Conservation (phyloP, 768 basidiomycete genomes). For the Mycena sanguinolenta region DNA sequence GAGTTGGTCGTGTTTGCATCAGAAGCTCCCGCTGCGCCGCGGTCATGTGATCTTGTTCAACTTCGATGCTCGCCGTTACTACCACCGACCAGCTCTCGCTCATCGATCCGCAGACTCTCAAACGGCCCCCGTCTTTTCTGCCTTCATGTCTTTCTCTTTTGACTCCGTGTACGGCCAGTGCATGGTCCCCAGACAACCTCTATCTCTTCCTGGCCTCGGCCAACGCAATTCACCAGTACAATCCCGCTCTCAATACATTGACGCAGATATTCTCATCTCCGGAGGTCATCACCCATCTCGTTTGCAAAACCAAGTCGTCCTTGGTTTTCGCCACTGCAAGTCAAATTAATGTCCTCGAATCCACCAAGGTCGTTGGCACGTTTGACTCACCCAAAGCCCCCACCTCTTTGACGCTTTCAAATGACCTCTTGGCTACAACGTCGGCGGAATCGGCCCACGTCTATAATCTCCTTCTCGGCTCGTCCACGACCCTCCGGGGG, state of each 20-base stretch:
- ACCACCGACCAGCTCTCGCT: conserved; percentile 64
- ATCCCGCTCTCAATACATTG: conserved; percentile 58
- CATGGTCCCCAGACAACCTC: conserved; percentile 72
- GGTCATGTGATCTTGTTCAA: conserved; percentile 8
- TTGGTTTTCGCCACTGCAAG: conserved; percentile 64
- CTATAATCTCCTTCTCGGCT: conserved; percentile 68
- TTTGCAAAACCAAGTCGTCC: conserved; percentile 51
- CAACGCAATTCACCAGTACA: conserved; percentile 66
- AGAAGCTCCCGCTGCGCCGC: neutral
- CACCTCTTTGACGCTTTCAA: conserved; percentile 69
- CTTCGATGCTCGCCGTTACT: conserved; percentile 66
- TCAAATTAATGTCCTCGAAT: conserved; percentile 66
- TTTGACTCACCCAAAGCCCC: conserved; percentile 65
- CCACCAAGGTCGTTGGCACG: conserved; percentile 59
- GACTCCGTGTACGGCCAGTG: conserved; percentile 52
- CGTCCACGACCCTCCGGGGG: conserved; percentile 69
- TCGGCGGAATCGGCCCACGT: conserved; percentile 68
- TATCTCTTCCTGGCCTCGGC: conserved; percentile 67
- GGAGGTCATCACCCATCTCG: conserved; percentile 49
- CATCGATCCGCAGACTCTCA: conserved; percentile 62
- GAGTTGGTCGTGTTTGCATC: neutral
- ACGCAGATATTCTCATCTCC: conserved; percentile 56
- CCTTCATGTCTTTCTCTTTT: conserved; percentile 54
- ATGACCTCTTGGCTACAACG: conserved; percentile 72
- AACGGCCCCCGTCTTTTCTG: conserved; percentile 56